Evolutionary conservation across 768 basidiomycete genomes (phyloP).

Genomic region (Auriscalpium orientale): DNA sequence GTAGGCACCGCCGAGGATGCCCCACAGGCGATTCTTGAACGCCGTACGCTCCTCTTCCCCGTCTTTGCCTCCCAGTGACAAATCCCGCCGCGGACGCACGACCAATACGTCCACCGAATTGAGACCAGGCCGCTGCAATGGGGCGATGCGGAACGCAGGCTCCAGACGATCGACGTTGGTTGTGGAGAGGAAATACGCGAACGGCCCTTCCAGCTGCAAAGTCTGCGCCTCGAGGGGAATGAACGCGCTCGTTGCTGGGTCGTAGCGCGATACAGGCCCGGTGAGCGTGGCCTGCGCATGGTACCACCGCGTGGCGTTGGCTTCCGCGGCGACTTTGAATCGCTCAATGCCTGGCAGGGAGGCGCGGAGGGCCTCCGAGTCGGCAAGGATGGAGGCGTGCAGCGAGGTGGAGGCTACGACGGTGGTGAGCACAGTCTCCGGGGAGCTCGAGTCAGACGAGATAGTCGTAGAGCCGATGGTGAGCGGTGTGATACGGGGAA

Average conservation of each 20-base stretch:
- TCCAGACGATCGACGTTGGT: conserved; percentile 85
- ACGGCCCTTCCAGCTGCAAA: conserved; percentile 62
- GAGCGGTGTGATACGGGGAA: conserved; percentile 30
- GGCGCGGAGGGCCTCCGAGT: conserved; percentile 69
- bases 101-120: conserved; percentile 66
- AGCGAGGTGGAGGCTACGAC: conserved; percentile 84
- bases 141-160: conserved; percentile 69
- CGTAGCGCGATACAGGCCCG: conserved; percentile 50
- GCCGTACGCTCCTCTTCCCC: conserved; percentile 31
- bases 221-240: conserved; percentile 30
- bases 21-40: conserved; percentile 49
- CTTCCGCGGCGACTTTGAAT: conserved; percentile 78
- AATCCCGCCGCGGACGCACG: conserved; percentile 64
- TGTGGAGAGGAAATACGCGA: conserved; percentile 78
- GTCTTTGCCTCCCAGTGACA: conserved; percentile 34
- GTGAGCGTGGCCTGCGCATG: conserved; percentile 48
- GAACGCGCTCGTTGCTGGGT: conserved; percentile 43
- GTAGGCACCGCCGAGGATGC: conserved; percentile 65
- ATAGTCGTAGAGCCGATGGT: conserved; percentile 48
- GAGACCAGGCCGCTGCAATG: conserved; percentile 36
- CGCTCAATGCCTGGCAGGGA: conserved; percentile 72
- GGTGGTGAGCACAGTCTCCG: conserved; percentile 38
- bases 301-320: conserved; percentile 73
- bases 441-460: conserved; percentile 1
- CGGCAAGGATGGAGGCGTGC: conserved; percentile 78